Evolutionary conservation across 345 rosid genomes (phyloP), one percentile per base, ranked within the genome.

Genomic region (Pistacia integerrima): DNA sequence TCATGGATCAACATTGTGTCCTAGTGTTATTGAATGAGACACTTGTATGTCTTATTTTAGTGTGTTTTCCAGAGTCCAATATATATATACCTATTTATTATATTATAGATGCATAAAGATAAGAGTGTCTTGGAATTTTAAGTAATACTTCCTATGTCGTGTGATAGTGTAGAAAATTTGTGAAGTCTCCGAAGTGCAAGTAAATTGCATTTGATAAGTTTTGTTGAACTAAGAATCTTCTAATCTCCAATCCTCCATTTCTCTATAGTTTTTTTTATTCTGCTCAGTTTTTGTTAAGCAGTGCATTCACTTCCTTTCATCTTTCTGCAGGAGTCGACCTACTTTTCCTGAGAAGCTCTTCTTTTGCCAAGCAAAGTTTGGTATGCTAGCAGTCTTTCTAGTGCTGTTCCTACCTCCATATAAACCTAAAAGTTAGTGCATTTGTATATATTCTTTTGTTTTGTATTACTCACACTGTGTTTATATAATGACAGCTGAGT

Each of bases 341-440:
- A 74, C 54, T 33, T 77, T 75, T 33, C 76, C 80, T 1, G 74
- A 17, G 49, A 84, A 80, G 75, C 74, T 79, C 64, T 73, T 79
- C 67, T 66, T 79, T 30, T 81, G 80, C 79, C 84, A 30, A 65
- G 78, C 80, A 51, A 80, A 78, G 62, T 68, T 66, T 61, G 86
- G 89, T 82, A 70, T 57, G 70, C 35, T 11, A 33, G 11, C 1
- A 65, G 55, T 72, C 46, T 63, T 58, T 49, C 25, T 41, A 30
- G 65, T 18, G 46, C 11, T 51, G 10, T 14, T 11, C 17, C 22
- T 48, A 46, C 46, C 67, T 66, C 57, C 38, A 9, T 49, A 54
- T 8, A 20, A 54, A 41, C 9, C n/a, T 18, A n/a, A 51, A 38
- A 7, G 2, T 35, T 4, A 2, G 56, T 14, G 16, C 2, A 17